Evolutionary conservation across 169 alveolate genomes (phyloP).

Genomic region (Babesia gibsoni): DNA sequence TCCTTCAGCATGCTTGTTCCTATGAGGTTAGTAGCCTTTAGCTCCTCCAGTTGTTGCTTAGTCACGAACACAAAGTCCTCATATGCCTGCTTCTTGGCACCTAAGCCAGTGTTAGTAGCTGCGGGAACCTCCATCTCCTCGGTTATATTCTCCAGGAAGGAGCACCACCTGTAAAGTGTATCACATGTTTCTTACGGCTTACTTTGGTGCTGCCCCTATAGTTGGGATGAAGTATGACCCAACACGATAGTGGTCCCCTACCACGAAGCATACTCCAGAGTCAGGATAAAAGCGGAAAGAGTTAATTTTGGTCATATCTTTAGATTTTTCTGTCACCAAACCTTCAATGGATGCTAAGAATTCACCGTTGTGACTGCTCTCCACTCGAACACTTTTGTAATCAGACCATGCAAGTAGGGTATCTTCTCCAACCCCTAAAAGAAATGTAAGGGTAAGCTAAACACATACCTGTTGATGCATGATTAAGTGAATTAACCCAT

Average conservation of each 20-base stretch:
- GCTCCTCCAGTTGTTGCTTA: conserved; percentile 87
- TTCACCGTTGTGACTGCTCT: conserved; percentile 28
- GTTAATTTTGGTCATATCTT: conserved; percentile 42
- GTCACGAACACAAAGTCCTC: conserved; percentile 95
- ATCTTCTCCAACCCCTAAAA: conserved; percentile 35
- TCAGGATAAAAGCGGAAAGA: conserved; percentile 78
- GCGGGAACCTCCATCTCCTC: conserved; percentile 92
- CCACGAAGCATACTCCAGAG: conserved; percentile 90
- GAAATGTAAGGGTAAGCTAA: neutral
- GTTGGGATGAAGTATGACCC: conserved; percentile 91
- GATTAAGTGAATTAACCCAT: conserved; percentile 61
- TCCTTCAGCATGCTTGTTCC: conserved; percentile 93
- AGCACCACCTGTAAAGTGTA: conserved; percentile 83
- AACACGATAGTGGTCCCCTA: conserved; percentile 89
- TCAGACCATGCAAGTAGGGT: conserved; percentile 70
- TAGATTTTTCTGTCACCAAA: conserved; percentile 28
- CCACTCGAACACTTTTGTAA: conserved; percentile 64
- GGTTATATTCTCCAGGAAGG: conserved; percentile 92
- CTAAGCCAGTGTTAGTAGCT: conserved; percentile 64
- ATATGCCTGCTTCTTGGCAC: conserved; percentile 51
- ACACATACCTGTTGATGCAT: conserved; percentile 31
- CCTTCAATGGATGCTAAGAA: conserved; percentile 63
- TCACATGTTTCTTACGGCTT: neutral
- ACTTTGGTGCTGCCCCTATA: conserved; percentile 93
- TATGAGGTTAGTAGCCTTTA: conserved; percentile 87